Percentiles rank a stretch among this genome's conserved stretches.
These are phyloP conservation scores for Neonectria faginata DNA, from an alignment of 2,329 filamentous ascomycete species.

Conservation along the genomic window DNA sequence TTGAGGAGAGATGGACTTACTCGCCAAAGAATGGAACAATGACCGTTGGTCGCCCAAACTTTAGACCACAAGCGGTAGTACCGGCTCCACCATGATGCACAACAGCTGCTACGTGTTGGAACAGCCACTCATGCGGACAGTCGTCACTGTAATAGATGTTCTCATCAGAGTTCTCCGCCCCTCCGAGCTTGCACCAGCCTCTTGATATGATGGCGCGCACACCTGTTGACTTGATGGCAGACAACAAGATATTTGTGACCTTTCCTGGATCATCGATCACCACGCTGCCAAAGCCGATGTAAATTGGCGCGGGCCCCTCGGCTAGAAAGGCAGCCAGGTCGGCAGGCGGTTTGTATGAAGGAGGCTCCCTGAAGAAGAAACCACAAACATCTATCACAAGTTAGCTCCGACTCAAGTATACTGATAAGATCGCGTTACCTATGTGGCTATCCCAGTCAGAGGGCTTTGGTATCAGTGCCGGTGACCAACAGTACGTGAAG, in stretches of 20 bases:
- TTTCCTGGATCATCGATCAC: constrained; percentile 75
- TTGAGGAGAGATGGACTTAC: constrained; percentile 5
- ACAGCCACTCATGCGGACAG: constrained; percentile 80
- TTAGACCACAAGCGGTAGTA: constrained; percentile 77
- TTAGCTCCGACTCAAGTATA: neutral
- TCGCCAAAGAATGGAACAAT: constrained; percentile 79
- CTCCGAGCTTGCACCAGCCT: constrained; percentile 76
- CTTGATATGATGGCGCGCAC: constrained; percentile 76
- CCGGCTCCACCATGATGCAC: constrained; percentile 80
- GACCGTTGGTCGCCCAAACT: constrained; percentile 75
- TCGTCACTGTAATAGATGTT: constrained; percentile 77
- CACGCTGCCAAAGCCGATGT: constrained; percentile 80
- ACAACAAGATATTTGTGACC: constrained; percentile 74
- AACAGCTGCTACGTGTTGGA: constrained; percentile 71
- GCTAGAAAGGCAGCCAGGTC: constrained; percentile 67
- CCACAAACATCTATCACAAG: constrained; percentile 62
- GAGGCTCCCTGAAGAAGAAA: constrained; percentile 71
- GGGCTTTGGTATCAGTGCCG: constrained; percentile 73
- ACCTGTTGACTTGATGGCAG: constrained; percentile 71
- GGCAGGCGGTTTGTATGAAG: constrained; percentile 64
- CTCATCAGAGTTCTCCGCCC: constrained; percentile 57
- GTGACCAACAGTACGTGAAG: constrained; percentile 84
- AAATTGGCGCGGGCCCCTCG: constrained; percentile 69
- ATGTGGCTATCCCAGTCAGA: constrained; percentile 73
- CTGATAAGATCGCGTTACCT: constrained; percentile 43